These are phyloP conservation scores for Poa annua DNA, from an alignment of 176 grass and related monocot genomes.

Conservation along the genomic window DNA sequence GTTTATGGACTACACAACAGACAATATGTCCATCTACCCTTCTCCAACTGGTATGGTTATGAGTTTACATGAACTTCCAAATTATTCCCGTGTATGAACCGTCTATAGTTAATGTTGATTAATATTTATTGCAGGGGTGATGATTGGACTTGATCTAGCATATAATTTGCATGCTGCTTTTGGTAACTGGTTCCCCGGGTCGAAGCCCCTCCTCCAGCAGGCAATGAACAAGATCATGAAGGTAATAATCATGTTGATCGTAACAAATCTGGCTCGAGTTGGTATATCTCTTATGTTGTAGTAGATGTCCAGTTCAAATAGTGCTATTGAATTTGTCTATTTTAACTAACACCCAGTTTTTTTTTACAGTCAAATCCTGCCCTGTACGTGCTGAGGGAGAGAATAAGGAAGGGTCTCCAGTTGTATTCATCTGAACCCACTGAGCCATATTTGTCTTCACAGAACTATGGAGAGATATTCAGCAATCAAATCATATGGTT, in stretches of 20 bases:
- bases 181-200: constrained; percentile 99
- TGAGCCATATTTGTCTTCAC: constrained; percentile 96
- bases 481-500: constrained; percentile 99
- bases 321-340: constrained; percentile 2
- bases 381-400: constrained; percentile 90
- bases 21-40: constrained; percentile 99
- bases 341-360: not conserved
- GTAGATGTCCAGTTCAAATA: constrained; percentile 15
- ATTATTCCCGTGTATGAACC: not conserved
- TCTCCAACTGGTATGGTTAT: constrained; percentile 86
- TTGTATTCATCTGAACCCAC: constrained; percentile 98
- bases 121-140: constrained; percentile 75
- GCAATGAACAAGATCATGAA: constrained; percentile 99
- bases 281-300: not conserved
- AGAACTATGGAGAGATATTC: constrained; percentile 99
- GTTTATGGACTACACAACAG: constrained; percentile 99
- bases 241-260: constrained; percentile 54
- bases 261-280: not conserved
- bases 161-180: constrained; percentile 96
- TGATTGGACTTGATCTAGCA: constrained; percentile 96
- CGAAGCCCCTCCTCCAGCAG: constrained; percentile 90
- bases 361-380: constrained; percentile 92
- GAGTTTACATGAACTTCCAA: constrained; percentile 13
- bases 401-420: constrained; percentile 98
- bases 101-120: constrained; percentile 34